Evolutionary conservation across 208 protist species (phyloP).

Genomic region (Porcisia deanei): DNA sequence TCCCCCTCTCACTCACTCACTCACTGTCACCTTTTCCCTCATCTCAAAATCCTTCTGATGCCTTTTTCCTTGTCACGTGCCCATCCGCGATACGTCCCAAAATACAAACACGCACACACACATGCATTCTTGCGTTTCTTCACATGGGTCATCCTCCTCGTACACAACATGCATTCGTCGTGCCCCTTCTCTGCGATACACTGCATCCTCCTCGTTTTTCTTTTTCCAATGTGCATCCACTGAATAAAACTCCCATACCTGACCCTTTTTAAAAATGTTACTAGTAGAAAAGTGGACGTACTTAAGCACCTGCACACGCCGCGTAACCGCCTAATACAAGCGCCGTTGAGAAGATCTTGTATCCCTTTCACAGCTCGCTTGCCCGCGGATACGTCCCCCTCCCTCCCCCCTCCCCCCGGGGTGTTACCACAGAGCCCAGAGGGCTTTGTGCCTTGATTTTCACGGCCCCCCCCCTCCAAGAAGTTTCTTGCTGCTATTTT

Average conservation of each 20-base stretch:
- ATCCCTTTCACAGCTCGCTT: too few species aligned
- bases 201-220: too few species aligned
- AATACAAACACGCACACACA: neutral
- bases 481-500: neutral
- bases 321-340: too few species aligned
- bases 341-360: too few species aligned
- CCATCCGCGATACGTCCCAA: neutral
- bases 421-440: neutral
- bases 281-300: too few species aligned
- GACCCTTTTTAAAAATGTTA: neutral
- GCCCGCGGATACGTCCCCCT: neutral
- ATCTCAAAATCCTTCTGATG: neutral
- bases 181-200: neutral
- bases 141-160: neutral
- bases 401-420: neutral
- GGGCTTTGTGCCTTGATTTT: neutral
- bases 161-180: neutral
- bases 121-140: too few species aligned
- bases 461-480: neutral
- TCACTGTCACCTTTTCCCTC: neutral
- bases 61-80: neutral
- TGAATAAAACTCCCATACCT: neutral
- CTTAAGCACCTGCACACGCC: too few species aligned
- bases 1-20: neutral
- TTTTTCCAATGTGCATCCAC: neutral